These are phyloP conservation scores for Delonix regia DNA, from an alignment of 306 rosid species.

Conservation along the genomic window DNA sequence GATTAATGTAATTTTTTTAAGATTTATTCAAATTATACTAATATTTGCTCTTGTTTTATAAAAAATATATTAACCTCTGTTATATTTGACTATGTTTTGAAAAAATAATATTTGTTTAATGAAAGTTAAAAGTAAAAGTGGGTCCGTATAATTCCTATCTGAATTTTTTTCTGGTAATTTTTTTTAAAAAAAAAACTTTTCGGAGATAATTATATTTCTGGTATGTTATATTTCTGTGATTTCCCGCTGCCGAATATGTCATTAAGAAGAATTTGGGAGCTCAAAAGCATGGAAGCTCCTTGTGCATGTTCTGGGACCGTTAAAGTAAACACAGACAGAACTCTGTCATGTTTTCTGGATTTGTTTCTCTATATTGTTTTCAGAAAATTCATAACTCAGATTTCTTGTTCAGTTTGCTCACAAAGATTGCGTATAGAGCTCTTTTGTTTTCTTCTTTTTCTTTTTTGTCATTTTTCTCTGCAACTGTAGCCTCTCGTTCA, in stretches of 20 bases:
- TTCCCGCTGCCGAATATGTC: conserved; percentile 85
- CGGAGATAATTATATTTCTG: no score
- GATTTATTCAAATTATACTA: background rate
- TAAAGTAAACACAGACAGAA: conserved; percentile 53
- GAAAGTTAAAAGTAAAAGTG: no score
- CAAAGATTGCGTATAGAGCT: conserved; percentile 92
- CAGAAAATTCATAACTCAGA: background rate
- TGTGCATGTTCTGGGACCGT: conserved; percentile 97
- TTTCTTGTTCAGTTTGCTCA: conserved; percentile 75
- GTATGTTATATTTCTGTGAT: conserved; percentile 47
- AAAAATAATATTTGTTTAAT: no score
- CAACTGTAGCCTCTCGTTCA: no score
- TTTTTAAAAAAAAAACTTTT: no score
- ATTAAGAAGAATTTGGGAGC: conserved; percentile 80
- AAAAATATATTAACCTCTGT: background rate
- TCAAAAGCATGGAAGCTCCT: conserved; percentile 77
- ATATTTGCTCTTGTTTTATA: no score
- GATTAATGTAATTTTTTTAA: no score
- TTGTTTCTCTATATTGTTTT: background rate
- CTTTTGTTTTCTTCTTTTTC: no score
- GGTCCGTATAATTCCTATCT: background rate
- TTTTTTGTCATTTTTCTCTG: no score
- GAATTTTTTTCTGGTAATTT: background rate
- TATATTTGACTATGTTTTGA: no score
- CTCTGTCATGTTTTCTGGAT: background rate